A percentile compares a stretch with the other conserved stretches of the same genome.
Evolutionary conservation across 106 monocot species (phyloP).

Genomic region (Amphibolis antarctica): DNA sequence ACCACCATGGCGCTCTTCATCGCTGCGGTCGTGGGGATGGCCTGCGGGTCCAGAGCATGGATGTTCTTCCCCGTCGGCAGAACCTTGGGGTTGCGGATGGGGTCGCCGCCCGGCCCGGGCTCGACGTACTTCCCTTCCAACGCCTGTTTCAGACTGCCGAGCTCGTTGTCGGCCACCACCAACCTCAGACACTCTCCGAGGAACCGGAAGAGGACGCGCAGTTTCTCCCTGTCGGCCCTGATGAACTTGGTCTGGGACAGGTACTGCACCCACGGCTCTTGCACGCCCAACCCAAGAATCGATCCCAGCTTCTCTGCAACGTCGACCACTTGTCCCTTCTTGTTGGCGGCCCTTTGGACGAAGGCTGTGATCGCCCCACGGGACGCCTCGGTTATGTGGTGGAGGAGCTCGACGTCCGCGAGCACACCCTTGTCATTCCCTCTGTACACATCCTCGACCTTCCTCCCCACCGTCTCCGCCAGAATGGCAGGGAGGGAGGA

Average conservation of each 20-base stretch:
- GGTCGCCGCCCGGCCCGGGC: slow-evolving; percentile 77
- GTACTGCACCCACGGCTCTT: slow-evolving; percentile 72
- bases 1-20: slow-evolving; percentile 76
- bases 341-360: slow-evolving; percentile 54
- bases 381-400: slow-evolving; percentile 58
- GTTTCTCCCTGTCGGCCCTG: slow-evolving; percentile 70
- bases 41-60: slow-evolving; percentile 71
- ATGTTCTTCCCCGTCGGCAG: slow-evolving; percentile 88
- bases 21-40: slow-evolving; percentile 63
- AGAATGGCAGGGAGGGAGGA: slow-evolving; percentile 57
- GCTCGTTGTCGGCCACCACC: slow-evolving; percentile 54
- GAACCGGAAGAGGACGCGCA: slow-evolving; percentile 45
- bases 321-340: slow-evolving; percentile 58
- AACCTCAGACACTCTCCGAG: slow-evolving; percentile 58
- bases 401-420: slow-evolving; percentile 56
- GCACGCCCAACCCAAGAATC: slow-evolving; percentile 60
- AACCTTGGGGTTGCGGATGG: slow-evolving; percentile 72
- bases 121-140: slow-evolving; percentile 57
- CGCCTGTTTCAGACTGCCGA: slow-evolving; percentile 56
- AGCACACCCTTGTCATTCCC: slow-evolving; percentile 66
- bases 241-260: slow-evolving; percentile 60
- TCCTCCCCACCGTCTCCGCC: slow-evolving; percentile 49
- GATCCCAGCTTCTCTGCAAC: slow-evolving; percentile 48
- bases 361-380: slow-evolving; percentile 57
- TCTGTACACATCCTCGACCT: slow-evolving; percentile 69